A percentile compares a stretch with the other conserved stretches of the same genome.
Conservation (phyloP, 768 basidiomycete species). For the Boletus coccyginus region DNA sequence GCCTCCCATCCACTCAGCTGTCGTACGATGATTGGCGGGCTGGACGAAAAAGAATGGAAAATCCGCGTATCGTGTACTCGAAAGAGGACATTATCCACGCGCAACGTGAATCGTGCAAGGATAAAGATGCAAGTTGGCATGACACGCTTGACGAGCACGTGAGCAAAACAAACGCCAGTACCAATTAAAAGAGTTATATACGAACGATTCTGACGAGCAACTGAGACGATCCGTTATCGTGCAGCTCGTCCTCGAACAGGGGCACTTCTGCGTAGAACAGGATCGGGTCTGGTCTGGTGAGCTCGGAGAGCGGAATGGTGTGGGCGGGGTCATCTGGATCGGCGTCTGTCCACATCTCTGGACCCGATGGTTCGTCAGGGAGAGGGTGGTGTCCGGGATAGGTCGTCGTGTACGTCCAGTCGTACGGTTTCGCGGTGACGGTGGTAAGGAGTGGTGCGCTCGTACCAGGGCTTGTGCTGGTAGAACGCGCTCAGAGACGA, state of each 20-base stretch:
- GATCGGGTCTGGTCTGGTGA: slow-evolving; percentile 91
- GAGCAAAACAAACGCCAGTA: background rate
- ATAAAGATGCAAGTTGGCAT: slow-evolving; percentile 96
- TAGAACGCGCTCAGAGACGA: slow-evolving; percentile 26
- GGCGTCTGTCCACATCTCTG: slow-evolving; percentile 48
- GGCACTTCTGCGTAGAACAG: slow-evolving; percentile 97
- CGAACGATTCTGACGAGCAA: slow-evolving; percentile 85
- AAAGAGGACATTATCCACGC: slow-evolving; percentile 95
- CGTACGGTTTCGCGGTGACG: slow-evolving; percentile 80
- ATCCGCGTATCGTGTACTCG: slow-evolving; percentile 85
- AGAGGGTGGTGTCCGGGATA: slow-evolving; percentile 62
- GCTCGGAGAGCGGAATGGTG: slow-evolving; percentile 77
- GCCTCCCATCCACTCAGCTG: slow-evolving; percentile 92
- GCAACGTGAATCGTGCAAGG: slow-evolving; percentile 84
- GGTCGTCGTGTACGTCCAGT: slow-evolving; percentile 96
- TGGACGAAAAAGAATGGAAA: slow-evolving; percentile 76
- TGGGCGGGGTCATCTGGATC: slow-evolving; percentile 58
- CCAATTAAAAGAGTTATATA: slow-evolving; percentile 6
- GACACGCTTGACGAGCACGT: slow-evolving; percentile 62
- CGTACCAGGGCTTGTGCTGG: slow-evolving; percentile 67
- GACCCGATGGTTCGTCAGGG: slow-evolving; percentile 2
- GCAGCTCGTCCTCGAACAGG: slow-evolving; percentile 93
- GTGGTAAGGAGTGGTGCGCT: slow-evolving; percentile 66
- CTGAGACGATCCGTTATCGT: slow-evolving; percentile 92
- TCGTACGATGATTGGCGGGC: slow-evolving; percentile 63